Evolutionary conservation across 441 rosid genomes (phyloP).

Genomic region (Lepidium campestre): DNA sequence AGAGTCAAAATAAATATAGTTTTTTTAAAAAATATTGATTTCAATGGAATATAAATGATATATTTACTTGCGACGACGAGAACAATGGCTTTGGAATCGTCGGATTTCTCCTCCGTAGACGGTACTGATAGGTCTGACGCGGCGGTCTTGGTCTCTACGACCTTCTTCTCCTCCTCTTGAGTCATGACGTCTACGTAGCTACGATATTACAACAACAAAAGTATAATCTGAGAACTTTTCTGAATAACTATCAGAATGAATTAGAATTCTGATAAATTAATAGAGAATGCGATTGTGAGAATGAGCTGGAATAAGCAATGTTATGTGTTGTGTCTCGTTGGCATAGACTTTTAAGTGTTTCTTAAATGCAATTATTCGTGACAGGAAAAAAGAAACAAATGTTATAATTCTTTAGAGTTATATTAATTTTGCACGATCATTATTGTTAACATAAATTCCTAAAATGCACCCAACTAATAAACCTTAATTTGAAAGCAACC

Average conservation of each 20-base stretch:
- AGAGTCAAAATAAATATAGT: neutral
- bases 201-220: neutral
- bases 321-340: slow-evolving; percentile 27
- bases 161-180: slow-evolving; percentile 18
- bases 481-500: too few relatives aligned
- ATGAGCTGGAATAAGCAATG: slow-evolving; percentile 25
- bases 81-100: slow-evolving; percentile 39
- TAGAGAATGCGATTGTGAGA: neutral
- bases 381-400: neutral
- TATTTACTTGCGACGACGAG: slow-evolving; percentile 43
- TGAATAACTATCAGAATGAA: neutral
- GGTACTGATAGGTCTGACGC: neutral
- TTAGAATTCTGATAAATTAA: neutral
- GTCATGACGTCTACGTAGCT: slow-evolving; percentile 9
- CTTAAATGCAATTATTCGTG: neutral
- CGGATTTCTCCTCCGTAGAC: slow-evolving; percentile 39
- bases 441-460: neutral
- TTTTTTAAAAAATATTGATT: neutral
- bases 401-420: neutral
- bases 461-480: neutral
- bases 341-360: slow-evolving; percentile 10
- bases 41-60: neutral
- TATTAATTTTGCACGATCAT: slow-evolving; percentile 13
- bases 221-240: neutral
- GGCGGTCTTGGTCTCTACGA: neutral